Percentiles rank a stretch among this genome's conserved stretches.
Conservation (phyloP, 441 rosid genomes). For the Erysimum cheiri region DNA sequence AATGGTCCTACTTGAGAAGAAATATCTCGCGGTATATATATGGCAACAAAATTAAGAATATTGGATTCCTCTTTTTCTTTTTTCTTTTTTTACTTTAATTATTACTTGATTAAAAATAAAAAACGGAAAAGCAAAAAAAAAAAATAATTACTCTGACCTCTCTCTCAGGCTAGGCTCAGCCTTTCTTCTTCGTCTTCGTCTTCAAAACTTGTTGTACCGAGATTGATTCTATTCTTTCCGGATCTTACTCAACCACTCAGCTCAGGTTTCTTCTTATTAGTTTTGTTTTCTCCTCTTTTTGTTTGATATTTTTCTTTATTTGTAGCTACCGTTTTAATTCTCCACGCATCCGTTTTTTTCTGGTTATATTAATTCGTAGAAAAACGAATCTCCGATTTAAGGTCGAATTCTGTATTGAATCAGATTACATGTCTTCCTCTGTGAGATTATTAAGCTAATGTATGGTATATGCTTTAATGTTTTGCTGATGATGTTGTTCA, state of each 20-base stretch:
- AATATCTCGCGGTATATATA: too few relatives aligned
- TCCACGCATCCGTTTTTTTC: background rate
- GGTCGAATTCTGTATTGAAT: conserved; percentile 14
- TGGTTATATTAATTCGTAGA: background rate
- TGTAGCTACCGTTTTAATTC: conserved; percentile 8
- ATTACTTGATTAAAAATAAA: too few relatives aligned
- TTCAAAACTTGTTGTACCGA: too few relatives aligned
- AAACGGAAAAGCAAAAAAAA: too few relatives aligned
- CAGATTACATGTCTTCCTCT: conserved; percentile 9
- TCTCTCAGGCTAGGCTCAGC: too few relatives aligned
- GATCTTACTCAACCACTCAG: conserved; percentile 19
- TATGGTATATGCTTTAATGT: background rate
- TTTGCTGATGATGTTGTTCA: background rate
- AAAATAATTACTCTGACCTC: too few relatives aligned
- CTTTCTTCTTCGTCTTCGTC: too few relatives aligned
- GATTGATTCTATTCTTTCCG: too few relatives aligned
- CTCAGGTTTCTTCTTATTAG: conserved; percentile 20
- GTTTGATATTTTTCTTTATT: background rate
- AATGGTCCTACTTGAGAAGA: too few relatives aligned
- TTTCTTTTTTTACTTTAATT: too few relatives aligned
- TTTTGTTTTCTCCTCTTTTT: background rate
- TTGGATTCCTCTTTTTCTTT: too few relatives aligned
- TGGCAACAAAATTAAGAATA: too few relatives aligned
- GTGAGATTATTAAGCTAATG: background rate
- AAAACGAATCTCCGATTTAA: conserved; percentile 27